phyloP scores from a whole-genome alignment of 2,329 filamentous ascomycete species.

The Paecilomyces fulvus region DNA sequence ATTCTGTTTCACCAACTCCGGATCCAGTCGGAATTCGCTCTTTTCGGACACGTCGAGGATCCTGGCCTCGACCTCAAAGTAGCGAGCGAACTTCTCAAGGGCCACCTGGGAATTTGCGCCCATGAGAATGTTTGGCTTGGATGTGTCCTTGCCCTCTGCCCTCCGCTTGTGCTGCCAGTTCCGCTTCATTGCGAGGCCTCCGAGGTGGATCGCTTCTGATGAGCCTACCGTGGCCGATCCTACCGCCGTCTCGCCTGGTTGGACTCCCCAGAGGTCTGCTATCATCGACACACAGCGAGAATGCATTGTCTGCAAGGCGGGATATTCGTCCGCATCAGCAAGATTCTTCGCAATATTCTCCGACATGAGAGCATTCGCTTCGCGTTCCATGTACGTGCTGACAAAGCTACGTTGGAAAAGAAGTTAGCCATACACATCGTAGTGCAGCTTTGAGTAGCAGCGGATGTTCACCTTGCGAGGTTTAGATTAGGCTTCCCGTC shows the following conservation, averaged over 20 bases:
- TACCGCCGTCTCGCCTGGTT: conserved; percentile 55
- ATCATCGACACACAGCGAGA: conserved; percentile 62
- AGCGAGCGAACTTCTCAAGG: conserved; percentile 63
- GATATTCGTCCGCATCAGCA: conserved; percentile 61
- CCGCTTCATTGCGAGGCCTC: conserved; percentile 66
- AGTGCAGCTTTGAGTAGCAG: background rate
- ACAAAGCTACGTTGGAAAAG: conserved; percentile 47
- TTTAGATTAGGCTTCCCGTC: conserved; percentile 62
- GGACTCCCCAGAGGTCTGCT: conserved; percentile 56
- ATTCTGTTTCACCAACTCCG: conserved; percentile 55
- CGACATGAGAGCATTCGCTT: conserved; percentile 56
- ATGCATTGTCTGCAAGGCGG: conserved; percentile 53
- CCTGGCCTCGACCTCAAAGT: conserved; percentile 63
- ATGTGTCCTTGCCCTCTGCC: conserved; percentile 53
- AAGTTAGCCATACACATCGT: background rate
- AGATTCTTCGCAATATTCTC: conserved; percentile 65
- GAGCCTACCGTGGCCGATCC: conserved; percentile 64
- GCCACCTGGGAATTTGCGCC: conserved; percentile 65
- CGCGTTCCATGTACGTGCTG: conserved; percentile 61
- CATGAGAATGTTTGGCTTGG: conserved; percentile 65
- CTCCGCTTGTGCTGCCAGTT: conserved; percentile 59
- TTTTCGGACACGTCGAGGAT: conserved; percentile 56
- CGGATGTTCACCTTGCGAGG: conserved; percentile 42
- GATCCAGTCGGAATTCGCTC: conserved; percentile 55
- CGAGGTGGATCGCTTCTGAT: conserved; percentile 62